Conservation (phyloP, 345 rosid species). For the Zanthoxylum bungeanum region DNA sequence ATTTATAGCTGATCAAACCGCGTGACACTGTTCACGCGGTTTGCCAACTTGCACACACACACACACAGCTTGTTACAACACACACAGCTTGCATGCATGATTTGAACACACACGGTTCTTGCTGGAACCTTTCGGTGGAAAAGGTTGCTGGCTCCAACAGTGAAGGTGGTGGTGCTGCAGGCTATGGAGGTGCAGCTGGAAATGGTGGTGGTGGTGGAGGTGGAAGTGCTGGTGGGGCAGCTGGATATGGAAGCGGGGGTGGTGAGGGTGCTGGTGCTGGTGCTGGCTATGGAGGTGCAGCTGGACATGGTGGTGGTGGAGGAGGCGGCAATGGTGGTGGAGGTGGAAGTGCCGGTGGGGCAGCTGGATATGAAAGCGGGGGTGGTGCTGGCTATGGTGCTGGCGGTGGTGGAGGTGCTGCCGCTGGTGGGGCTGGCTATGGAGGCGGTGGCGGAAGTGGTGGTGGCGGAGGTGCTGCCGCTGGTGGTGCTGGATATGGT, state of each 20-base stretch:
- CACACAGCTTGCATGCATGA: too few relatives aligned
- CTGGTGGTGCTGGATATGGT: conserved; percentile 13
- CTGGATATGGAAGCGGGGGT: conserved; percentile 17
- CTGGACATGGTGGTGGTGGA: conserved; percentile 27
- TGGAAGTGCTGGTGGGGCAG: too few relatives aligned
- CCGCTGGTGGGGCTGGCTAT: conserved; percentile 7
- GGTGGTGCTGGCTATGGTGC: conserved; percentile 20
- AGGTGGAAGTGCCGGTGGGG: conserved; percentile 20
- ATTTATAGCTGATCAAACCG: too few relatives aligned
- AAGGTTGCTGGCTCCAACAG: too few relatives aligned
- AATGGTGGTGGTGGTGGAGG: too few relatives aligned
- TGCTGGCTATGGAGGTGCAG: conserved; percentile 19
- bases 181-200: too few relatives aligned
- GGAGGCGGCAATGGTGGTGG: conserved; percentile 22
- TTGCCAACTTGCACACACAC: too few relatives aligned
- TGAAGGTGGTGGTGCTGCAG: too few relatives aligned
- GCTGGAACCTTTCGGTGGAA: too few relatives aligned
- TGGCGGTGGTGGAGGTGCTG: conserved; percentile 23
- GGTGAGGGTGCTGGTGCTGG: conserved; percentile 32
- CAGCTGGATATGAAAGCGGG: conserved; percentile 23
- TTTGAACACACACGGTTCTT: too few relatives aligned
- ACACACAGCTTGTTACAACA: too few relatives aligned
- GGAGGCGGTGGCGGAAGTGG: conserved; percentile 21
- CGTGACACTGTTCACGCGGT: too few relatives aligned
- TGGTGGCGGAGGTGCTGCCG: conserved; percentile 18